Base-by-base conservation (phyloP, 495 filamentous ascomycete species). In the Penicillium riverlandense region DNA sequence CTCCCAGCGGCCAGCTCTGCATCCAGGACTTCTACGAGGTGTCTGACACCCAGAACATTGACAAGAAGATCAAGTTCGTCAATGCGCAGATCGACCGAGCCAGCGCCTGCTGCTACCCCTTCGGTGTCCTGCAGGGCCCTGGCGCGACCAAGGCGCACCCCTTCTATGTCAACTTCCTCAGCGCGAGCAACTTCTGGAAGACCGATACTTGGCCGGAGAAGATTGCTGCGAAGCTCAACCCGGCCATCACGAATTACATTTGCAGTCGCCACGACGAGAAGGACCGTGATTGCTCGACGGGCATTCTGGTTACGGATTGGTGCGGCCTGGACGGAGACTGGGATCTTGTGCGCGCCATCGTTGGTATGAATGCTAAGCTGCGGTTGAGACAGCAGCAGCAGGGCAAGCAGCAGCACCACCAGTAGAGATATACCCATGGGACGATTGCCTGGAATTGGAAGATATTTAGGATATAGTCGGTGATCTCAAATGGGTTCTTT, bases 11-110 rank as follows among this genome's bases (percentile, higher is more conserved):
- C 5, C 74, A 82, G 50, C 77, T 95, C 27, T 82, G 88, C 42
- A 83, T 98, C 32, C 92, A 98, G 68, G 92, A 98, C 63, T 97
- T 89, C 61, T 97, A 91, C 72, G 91, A 95, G 55, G 83, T 98
- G 12, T 63, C 83, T 33, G 79, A 89, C 56, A 79, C 75, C 7
- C 64, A 76, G 45, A 86, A 84, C 46, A 89, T 98, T 44, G 71
- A 80, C 38, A 78, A 80, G 61, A 98, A 98, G 74, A 83, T 96
- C 41, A 55, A 71, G 35, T 80, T 82, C 49, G 80, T 82, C 33
- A 76, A 71, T 37, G 80, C 83, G 15, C 88, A 95, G 48, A 77
- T 96, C 27, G 76, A 81, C 57, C 79, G 89, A 6, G 80, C 90
- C 0, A 80, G 80, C 6, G 49, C 55, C 45, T 55, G 47, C 54